phyloP scores from a whole-genome alignment of 129 eudicot genomes.

The Centella asiatica region DNA sequence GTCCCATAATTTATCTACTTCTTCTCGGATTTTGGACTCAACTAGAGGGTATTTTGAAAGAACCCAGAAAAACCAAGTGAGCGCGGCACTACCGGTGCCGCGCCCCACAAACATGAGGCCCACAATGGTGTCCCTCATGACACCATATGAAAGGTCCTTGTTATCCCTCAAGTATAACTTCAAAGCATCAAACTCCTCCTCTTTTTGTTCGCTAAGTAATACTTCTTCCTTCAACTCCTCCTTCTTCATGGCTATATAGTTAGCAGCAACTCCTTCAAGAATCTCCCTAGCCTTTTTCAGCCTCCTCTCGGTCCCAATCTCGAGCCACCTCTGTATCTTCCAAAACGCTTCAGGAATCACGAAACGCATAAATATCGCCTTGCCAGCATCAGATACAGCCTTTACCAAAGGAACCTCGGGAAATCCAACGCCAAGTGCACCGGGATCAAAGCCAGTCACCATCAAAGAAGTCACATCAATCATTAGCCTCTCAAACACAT shows the following conservation, averaged over 20 bases:
- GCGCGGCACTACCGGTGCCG: slow-evolving; percentile 24
- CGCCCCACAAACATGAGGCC: slow-evolving; percentile 28
- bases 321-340: slow-evolving; percentile 28
- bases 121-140: slow-evolving; percentile 18
- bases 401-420: slow-evolving; percentile 13
- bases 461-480: slow-evolving; percentile 26
- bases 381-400: slow-evolving; percentile 23
- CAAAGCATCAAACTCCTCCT: slow-evolving; percentile 12
- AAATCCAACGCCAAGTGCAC: slow-evolving; percentile 17
- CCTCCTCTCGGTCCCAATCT: slow-evolving; percentile 32
- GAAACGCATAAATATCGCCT: slow-evolving; percentile 21
- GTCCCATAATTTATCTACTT: no score
- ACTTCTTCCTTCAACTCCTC: not conserved
- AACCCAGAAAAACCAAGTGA: slow-evolving; percentile 42
- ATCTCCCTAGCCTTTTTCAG: slow-evolving; percentile 13
- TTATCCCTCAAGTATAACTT: not conserved
- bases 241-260: slow-evolving; percentile 9
- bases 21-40: slow-evolving; percentile 18
- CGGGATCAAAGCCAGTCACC: slow-evolving; percentile 25
- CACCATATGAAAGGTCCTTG: not conserved
- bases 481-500: slow-evolving; percentile 29
- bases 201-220: not conserved
- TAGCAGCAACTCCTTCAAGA: slow-evolving; percentile 10
- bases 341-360: slow-evolving; percentile 26
- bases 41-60: slow-evolving; percentile 19